A percentile compares a stretch with the other conserved stretches of the same genome.
Conservation (phyloP, 352 stramenopile species). For the Phytophthora vignae region DNA sequence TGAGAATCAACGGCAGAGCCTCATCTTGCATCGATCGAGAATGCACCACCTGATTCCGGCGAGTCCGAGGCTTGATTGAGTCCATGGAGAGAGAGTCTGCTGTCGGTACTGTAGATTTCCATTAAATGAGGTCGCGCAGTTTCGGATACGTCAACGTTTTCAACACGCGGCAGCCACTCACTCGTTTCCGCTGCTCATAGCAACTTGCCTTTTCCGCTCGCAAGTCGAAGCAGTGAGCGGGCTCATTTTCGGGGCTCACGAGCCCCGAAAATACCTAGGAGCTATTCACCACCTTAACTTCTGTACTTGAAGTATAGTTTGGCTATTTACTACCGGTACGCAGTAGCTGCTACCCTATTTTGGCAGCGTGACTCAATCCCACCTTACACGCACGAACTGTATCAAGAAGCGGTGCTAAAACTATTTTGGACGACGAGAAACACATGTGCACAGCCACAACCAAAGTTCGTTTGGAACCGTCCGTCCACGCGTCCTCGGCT, state of each 20-base stretch:
- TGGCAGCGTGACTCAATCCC: background rate
- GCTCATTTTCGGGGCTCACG: no score
- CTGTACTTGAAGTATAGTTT: background rate
- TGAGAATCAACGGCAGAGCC: background rate
- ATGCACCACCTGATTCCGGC: slow-evolving; percentile 11
- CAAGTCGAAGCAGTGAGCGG: background rate
- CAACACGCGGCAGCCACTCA: background rate
- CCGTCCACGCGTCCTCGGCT: background rate
- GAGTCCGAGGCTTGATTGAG: background rate
- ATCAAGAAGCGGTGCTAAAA: background rate
- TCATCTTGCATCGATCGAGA: background rate
- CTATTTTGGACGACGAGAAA: background rate
- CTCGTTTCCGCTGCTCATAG: no score
- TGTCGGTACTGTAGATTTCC: slow-evolving; percentile 9
- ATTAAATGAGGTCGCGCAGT: slow-evolving; percentile 26
- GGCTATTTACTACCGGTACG: background rate
- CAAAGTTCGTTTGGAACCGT: background rate
- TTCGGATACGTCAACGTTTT: slow-evolving; percentile 18
- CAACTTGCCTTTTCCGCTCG: no score
- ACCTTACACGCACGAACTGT: background rate
- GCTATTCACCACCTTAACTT: background rate
- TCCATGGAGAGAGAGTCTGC: background rate
- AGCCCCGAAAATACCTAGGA: background rate
- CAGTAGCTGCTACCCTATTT: background rate
- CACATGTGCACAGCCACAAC: background rate